Evolutionary conservation across 495 filamentous ascomycete species (phyloP).

Genomic region (Penicilliopsis zonata): DNA sequence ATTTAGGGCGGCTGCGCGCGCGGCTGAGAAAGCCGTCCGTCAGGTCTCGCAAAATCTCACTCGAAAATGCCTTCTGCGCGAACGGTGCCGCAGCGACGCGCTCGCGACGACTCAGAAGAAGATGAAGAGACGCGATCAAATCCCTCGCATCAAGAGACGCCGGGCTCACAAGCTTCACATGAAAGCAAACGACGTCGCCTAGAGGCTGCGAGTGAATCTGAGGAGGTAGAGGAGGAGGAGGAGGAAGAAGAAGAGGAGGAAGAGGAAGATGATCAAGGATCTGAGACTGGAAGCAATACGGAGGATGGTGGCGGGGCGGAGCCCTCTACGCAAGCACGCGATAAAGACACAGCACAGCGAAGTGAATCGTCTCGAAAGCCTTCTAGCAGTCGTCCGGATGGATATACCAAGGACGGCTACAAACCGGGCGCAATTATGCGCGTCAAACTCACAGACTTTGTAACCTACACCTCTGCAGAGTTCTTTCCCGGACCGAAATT

Average conservation of each 20-base stretch:
- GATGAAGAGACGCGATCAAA: conserved; percentile 12
- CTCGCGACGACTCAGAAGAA: conserved; percentile 13
- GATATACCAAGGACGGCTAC: conserved; percentile 19
- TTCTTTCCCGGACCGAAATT: conserved; percentile 83
- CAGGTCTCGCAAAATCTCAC: neutral
- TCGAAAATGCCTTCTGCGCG: conserved; percentile 17
- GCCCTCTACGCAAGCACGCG: conserved; percentile 1
- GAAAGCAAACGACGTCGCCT: conserved; percentile 25
- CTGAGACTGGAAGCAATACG: no score
- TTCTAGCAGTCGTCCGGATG: conserved; percentile 2
- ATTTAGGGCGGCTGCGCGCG: conserved; percentile 1
- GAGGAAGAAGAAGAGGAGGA: conserved; percentile 3
- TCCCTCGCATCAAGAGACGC: conserved; percentile 8
- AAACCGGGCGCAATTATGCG: conserved; percentile 84
- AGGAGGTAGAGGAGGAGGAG: conserved; percentile 2
- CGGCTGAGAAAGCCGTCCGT: conserved; percentile 3
- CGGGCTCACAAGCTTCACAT: conserved; percentile 8
- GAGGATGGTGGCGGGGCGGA: conserved; percentile 3
- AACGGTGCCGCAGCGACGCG: conserved; percentile 19
- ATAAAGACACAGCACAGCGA: conserved; percentile 1
- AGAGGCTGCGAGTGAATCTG: conserved; percentile 7
- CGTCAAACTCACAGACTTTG: conserved; percentile 81
- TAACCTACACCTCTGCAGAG: conserved; percentile 85
- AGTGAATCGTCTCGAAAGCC: conserved; percentile 1
- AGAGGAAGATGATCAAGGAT: conserved; percentile 6